Evolutionary conservation across 179 eudicot genomes (phyloP).

Genomic region (Heliamphora ciliata): DNA sequence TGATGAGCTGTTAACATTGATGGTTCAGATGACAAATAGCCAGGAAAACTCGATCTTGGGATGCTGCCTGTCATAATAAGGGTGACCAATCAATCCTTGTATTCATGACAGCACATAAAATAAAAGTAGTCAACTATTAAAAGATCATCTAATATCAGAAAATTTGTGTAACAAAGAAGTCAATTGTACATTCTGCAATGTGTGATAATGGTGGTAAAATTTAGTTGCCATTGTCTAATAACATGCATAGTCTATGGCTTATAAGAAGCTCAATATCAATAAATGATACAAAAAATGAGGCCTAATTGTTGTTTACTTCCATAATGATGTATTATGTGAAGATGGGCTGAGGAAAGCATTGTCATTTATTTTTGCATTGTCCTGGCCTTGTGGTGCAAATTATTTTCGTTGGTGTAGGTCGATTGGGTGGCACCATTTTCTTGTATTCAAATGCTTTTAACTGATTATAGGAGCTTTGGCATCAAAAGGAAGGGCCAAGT

Average conservation of each 20-base stretch:
- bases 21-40: conserved; percentile 36
- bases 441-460: background rate
- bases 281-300: background rate
- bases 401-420: background rate
- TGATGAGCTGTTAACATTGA: conserved; percentile 29
- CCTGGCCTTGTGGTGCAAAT: background rate
- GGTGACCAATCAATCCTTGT: background rate
- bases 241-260: background rate
- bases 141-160: background rate
- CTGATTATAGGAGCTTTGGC: background rate
- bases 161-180: background rate
- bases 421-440: too few species aligned
- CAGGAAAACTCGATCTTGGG: conserved; percentile 30
- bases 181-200: background rate
- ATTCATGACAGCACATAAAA: background rate
- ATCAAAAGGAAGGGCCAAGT: background rate
- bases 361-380: background rate
- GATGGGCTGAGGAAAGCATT: background rate
- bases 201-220: background rate
- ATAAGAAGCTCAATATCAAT: too few species aligned
- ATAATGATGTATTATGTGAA: background rate
- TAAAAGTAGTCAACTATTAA: background rate
- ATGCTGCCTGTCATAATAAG: conserved; percentile 27
- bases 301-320: background rate
- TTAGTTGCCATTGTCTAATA: background rate